Evolutionary conservation across 1,284 basidiomycete genomes (phyloP).

Genomic region (Pisolithus thermaeus): DNA sequence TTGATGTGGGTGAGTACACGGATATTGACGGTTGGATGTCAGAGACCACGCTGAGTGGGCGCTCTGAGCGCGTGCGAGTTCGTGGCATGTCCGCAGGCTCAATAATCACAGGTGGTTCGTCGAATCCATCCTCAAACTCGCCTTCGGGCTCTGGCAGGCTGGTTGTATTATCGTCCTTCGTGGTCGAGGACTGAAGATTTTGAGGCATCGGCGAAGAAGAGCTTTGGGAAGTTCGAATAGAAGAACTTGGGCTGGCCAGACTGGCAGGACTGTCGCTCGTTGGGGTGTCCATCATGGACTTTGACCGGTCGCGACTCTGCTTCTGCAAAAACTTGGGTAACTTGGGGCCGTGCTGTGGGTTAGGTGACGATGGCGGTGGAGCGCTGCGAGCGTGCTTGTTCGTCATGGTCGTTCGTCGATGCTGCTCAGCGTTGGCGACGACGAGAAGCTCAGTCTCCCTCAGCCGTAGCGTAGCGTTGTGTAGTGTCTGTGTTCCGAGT

Average conservation of each 20-base stretch:
- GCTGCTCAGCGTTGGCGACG: slow-evolving; percentile 12
- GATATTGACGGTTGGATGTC: slow-evolving; percentile 36
- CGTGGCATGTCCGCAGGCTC: slow-evolving; percentile 40
- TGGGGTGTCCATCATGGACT: slow-evolving; percentile 45
- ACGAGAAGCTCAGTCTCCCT: slow-evolving; percentile 13
- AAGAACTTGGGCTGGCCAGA: slow-evolving; percentile 36
- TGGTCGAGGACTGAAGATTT: slow-evolving; percentile 21
- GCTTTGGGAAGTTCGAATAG: slow-evolving; percentile 24
- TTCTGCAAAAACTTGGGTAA: slow-evolving; percentile 65
- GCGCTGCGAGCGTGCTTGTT: slow-evolving; percentile 33
- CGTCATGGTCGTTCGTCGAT: slow-evolving; percentile 27
- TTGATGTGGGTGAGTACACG: slow-evolving; percentile 25
- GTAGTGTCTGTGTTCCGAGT: slow-evolving; percentile 10
- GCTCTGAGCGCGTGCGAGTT: slow-evolving; percentile 40
- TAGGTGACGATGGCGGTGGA: slow-evolving; percentile 31
- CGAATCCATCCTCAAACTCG: slow-evolving; percentile 24
- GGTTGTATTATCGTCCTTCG: slow-evolving; percentile 15
- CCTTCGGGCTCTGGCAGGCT: slow-evolving; percentile 18
- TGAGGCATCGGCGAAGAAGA: slow-evolving; percentile 20
- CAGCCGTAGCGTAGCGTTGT: slow-evolving; percentile 8
- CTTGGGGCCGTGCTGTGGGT: slow-evolving; percentile 39
- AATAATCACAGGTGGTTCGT: slow-evolving; percentile 48
- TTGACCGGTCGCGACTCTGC: slow-evolving; percentile 52
- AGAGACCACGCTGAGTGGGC: slow-evolving; percentile 38
- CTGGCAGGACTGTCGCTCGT: slow-evolving; percentile 37